These are phyloP conservation scores for Pseudogymnoascus sp. DNA, from an alignment of 2,329 filamentous ascomycete species.

Conservation along the genomic window DNA sequence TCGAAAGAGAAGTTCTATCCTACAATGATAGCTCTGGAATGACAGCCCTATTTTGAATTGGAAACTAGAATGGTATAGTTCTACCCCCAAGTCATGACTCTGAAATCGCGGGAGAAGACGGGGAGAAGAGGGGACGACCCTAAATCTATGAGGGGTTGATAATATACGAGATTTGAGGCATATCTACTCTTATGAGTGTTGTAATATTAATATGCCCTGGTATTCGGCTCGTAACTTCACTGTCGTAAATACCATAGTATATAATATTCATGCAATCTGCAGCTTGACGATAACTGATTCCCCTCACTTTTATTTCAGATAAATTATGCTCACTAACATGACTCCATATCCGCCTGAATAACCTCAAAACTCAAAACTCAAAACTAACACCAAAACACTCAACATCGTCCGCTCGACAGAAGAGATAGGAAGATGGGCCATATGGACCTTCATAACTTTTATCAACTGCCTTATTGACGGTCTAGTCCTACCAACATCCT, in stretches of 20 bases:
- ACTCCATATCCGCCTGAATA: background rate
- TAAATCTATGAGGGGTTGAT: background rate
- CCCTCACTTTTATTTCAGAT: background rate
- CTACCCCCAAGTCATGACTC: background rate
- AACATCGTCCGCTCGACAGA: background rate
- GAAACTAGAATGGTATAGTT: background rate
- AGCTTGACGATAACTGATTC: background rate
- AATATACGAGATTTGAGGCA: background rate
- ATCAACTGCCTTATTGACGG: background rate
- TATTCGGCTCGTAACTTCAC: background rate
- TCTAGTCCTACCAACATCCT: background rate
- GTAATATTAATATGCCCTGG: background rate
- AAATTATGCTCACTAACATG: background rate
- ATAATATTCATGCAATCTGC: background rate
- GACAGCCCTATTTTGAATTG: background rate
- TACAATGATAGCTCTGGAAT: background rate
- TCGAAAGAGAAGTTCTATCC: slow-evolving; percentile 1
- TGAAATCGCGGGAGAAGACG: background rate
- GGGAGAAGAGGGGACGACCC: background rate
- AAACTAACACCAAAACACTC: background rate
- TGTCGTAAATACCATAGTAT: background rate
- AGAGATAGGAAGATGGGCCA: background rate
- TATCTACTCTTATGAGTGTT: background rate
- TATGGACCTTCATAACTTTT: background rate
- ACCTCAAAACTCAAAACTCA: background rate